phyloP scores from a whole-genome alignment of 257 asterid genomes.

The Fraxinus anomala region DNA sequence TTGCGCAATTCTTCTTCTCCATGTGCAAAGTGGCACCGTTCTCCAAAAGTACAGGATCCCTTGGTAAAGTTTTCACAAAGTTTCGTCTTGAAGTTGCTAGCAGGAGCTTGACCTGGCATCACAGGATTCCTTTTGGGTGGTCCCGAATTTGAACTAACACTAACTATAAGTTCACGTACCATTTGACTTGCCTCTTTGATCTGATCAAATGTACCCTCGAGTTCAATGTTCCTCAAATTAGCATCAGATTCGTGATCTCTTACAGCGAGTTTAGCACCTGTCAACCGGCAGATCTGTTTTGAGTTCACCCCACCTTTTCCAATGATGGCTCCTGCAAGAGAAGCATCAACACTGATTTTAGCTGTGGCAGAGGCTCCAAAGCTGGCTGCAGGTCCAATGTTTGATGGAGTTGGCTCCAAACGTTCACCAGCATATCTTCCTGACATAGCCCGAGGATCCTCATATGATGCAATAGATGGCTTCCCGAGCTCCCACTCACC shows the following conservation, averaged over 20 bases:
- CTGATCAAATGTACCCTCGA: conserved; percentile 80
- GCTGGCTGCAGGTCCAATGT: conserved; percentile 43
- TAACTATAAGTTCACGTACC: conserved; percentile 73
- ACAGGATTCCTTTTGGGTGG: conserved; percentile 40
- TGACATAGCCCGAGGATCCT: conserved; percentile 49
- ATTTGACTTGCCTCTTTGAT: conserved; percentile 77
- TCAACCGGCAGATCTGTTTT: conserved; percentile 67
- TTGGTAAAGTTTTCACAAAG: conserved; percentile 69
- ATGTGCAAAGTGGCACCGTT: conserved; percentile 81
- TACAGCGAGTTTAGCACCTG: conserved; percentile 69
- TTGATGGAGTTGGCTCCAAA: conserved; percentile 46
- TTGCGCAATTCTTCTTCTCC: conserved; percentile 73
- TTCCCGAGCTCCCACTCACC: conserved; percentile 79
- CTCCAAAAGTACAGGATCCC: conserved; percentile 73
- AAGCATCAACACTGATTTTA: conserved; percentile 77
- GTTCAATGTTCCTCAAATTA: conserved; percentile 66
- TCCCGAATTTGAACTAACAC: conserved; percentile 40
- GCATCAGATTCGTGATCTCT: conserved; percentile 71
- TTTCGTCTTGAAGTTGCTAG: conserved; percentile 66
- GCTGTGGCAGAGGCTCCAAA: conserved; percentile 80
- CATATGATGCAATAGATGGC: conserved; percentile 49
- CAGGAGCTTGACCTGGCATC: conserved; percentile 36
- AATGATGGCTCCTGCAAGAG: conserved; percentile 71
- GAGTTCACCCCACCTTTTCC: conserved; percentile 80
- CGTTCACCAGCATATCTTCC: conserved; percentile 54